phyloP scores from a whole-genome alignment of 371 early-diverging fungal genomes.

The Mucor piriformis region DNA sequence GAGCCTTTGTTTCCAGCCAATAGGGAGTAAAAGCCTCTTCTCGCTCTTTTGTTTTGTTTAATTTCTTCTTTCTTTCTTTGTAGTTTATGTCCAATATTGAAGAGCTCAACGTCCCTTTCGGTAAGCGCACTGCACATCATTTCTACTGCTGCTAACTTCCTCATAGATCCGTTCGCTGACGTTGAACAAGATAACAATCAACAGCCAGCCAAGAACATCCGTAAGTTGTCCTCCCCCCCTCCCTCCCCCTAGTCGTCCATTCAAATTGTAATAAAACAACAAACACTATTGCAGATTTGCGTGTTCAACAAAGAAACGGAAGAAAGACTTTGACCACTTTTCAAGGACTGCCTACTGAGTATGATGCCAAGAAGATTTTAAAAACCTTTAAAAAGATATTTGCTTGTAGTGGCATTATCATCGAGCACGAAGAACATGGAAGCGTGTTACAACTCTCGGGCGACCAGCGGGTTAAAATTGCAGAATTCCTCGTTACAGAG shows the following conservation, averaged over 20 bases:
- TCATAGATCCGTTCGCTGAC: constrained; percentile 82
- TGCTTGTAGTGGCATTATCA: constrained; percentile 95
- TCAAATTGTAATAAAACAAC: neutral
- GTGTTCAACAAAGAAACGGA: constrained; percentile 97
- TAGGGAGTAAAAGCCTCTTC: no score
- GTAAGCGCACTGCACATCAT: no score
- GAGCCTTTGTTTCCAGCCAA: neutral
- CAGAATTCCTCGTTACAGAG: constrained; percentile 74
- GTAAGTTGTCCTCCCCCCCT: no score
- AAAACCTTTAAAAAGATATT: constrained; percentile 96
- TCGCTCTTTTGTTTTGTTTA: neutral
- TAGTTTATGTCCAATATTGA: constrained; percentile 41
- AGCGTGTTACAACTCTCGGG: constrained; percentile 94
- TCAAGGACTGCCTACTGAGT: constrained; percentile 86
- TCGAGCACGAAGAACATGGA: constrained; percentile 89
- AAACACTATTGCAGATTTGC: constrained; percentile 71
- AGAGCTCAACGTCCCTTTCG: constrained; percentile 41
- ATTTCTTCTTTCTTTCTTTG: neutral
- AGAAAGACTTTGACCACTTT: constrained; percentile 91
- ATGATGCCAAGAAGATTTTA: constrained; percentile 88
- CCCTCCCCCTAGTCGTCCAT: no score
- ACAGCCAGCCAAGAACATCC: constrained; percentile 68
- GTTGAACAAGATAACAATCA: constrained; percentile 67
- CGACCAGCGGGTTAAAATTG: constrained; percentile 91
- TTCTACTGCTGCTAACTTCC: neutral